A percentile compares a stretch with the other conserved stretches of the same genome.
Conservation (phyloP, 345 rosid species). For the Corymbia maculata region DNA sequence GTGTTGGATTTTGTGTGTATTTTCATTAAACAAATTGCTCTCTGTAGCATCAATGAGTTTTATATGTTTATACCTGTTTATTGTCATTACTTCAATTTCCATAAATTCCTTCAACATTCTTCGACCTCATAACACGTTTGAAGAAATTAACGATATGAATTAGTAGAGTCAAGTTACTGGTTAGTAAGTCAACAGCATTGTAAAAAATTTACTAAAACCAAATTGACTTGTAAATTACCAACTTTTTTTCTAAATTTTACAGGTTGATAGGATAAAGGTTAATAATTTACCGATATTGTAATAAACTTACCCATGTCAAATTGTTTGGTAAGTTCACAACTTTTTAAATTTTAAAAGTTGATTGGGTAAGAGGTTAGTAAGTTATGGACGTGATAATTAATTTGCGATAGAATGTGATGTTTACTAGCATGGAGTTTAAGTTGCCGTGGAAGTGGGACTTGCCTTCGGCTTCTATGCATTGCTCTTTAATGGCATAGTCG, state of each 20-base stretch:
- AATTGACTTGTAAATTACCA: background rate
- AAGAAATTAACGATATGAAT: background rate
- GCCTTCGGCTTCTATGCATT: too few relatives aligned
- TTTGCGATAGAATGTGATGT: too few relatives aligned
- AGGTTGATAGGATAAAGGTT: background rate
- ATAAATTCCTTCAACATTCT: fast-evolving
- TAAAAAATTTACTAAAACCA: too few relatives aligned
- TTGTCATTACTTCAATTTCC: background rate
- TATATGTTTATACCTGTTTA: fast-evolving
- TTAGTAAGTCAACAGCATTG: background rate
- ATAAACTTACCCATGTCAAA: background rate
- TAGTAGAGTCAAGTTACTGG: background rate
- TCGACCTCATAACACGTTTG: fast-evolving
- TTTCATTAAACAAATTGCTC: background rate
- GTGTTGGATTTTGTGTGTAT: background rate
- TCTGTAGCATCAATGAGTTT: background rate
- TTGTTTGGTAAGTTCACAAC: background rate
- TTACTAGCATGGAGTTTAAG: too few relatives aligned
- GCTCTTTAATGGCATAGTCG: too few relatives aligned
- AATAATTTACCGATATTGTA: fast-evolving
- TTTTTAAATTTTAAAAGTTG: background rate
- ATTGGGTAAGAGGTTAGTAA: background rate
- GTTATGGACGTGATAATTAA: background rate
- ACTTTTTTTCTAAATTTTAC: fast-evolving
- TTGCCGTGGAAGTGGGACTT: too few relatives aligned